Conservation (phyloP, 208 protist genomes). For the Crithidia fasciculata region DNA sequence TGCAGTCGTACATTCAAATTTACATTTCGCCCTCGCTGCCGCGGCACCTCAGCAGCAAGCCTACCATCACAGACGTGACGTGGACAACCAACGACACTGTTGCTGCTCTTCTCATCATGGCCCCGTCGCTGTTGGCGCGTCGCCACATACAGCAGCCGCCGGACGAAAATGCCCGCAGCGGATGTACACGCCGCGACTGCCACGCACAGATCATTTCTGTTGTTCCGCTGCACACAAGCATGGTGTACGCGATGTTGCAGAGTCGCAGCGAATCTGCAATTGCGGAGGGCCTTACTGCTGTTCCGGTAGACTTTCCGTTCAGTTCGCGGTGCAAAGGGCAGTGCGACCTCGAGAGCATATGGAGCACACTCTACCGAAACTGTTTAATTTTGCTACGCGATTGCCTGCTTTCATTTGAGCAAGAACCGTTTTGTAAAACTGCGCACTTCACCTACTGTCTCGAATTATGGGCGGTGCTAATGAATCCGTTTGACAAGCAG, state of each 20-base stretch:
- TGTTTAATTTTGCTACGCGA: conserved; percentile 64
- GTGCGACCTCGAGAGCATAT: conserved; percentile 51
- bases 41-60: conserved; percentile 25
- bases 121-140: conserved; percentile 33
- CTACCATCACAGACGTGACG: conserved; percentile 37
- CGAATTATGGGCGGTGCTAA: conserved; percentile 76
- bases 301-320: conserved; percentile 23
- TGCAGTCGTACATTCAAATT: conserved; percentile 36
- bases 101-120: conserved; percentile 44
- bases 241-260: conserved; percentile 31
- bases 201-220: conserved; percentile 31
- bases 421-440: conserved; percentile 52
- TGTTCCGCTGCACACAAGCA: conserved; percentile 32
- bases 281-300: background rate
- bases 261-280: conserved; percentile 3
- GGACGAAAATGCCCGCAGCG: conserved; percentile 17
- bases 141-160: conserved; percentile 16
- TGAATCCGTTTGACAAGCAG: conserved; percentile 53
- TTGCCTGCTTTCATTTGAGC: conserved; percentile 62
- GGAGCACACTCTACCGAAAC: conserved; percentile 66
- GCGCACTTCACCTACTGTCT: conserved; percentile 76
- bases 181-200: conserved; percentile 21
- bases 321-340: conserved; percentile 24
- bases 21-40: conserved; percentile 31
- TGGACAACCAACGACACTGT: conserved; percentile 52